Evolutionary conservation across 2,329 filamentous ascomycete genomes (phyloP).

Genomic region (Arthrinium phaeospermum): DNA sequence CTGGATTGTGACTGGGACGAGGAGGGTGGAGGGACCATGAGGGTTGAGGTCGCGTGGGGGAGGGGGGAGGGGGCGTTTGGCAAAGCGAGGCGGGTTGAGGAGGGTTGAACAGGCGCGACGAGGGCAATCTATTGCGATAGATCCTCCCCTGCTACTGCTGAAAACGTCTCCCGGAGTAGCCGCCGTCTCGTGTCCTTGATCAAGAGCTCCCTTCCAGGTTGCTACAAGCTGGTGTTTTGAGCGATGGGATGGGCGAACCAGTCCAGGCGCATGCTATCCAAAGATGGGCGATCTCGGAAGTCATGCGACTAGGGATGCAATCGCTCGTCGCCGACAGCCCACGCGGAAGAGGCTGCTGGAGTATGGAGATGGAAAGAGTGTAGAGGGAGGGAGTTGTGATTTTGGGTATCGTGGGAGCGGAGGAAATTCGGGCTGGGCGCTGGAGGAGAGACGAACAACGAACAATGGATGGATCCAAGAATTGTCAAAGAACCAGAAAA

Average conservation of each 20-base stretch:
- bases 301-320: constrained; percentile 20
- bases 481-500: constrained; percentile 9
- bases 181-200: constrained; percentile 3
- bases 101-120: background rate
- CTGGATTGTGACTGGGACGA: constrained; percentile 53
- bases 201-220: constrained; percentile 11
- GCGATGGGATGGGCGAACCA: background rate
- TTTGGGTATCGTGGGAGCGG: constrained; percentile 4
- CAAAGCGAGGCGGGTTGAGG: constrained; percentile 23
- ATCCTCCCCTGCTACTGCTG: background rate
- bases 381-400: constrained; percentile 3
- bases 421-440: constrained; percentile 9
- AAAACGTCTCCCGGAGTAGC: constrained; percentile 8
- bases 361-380: background rate
- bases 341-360: background rate
- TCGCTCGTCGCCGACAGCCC: constrained; percentile 20
- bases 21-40: constrained; percentile 41
- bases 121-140: constrained; percentile 1
- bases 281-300: constrained; percentile 22
- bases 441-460: constrained; percentile 16
- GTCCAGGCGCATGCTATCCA: constrained; percentile 22
- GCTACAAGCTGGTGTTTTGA: background rate
- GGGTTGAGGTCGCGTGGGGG: constrained; percentile 34
- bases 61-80: constrained; percentile 24
- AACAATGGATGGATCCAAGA: constrained; percentile 16